Conservation (phyloP, 306 rosid genomes). For the Senna tora region DNA sequence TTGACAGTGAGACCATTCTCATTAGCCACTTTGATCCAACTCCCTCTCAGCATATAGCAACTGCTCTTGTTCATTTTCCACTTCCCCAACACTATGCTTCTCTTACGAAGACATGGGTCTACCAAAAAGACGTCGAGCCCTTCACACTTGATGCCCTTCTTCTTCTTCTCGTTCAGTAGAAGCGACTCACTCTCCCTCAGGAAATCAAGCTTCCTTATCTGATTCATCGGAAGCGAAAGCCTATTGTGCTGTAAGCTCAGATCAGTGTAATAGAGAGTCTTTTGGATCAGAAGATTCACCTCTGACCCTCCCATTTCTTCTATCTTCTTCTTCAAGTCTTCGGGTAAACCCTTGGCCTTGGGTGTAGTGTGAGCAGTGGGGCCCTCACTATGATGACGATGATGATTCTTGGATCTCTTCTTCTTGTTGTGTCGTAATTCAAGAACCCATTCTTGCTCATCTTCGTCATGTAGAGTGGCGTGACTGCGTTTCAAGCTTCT, state of each 20-base stretch:
- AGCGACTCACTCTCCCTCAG: background rate
- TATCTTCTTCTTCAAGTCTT: background rate
- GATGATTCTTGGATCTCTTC: too few species aligned
- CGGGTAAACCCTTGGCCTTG: background rate
- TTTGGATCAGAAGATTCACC: background rate
- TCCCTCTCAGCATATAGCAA: conserved; percentile 15
- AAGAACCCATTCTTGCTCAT: too few species aligned
- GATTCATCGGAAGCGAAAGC: background rate
- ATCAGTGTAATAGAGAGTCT: background rate
- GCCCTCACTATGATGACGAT: too few species aligned
- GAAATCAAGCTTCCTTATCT: background rate
- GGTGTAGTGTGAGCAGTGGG: too few species aligned
- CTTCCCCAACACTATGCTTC: background rate
- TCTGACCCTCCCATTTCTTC: background rate
- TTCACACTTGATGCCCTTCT: too few species aligned
- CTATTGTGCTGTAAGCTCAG: background rate
- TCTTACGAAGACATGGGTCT: background rate
- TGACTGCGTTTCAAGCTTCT: too few species aligned
- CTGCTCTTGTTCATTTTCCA: background rate
- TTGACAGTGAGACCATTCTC: background rate
- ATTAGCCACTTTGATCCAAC: background rate
- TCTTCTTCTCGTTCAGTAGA: background rate
- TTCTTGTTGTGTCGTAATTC: too few species aligned
- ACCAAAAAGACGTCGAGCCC: background rate
- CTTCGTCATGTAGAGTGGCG: too few species aligned